Base-by-base conservation (phyloP, 1,284 basidiomycete species). In the Amylostereum areolatum region DNA sequence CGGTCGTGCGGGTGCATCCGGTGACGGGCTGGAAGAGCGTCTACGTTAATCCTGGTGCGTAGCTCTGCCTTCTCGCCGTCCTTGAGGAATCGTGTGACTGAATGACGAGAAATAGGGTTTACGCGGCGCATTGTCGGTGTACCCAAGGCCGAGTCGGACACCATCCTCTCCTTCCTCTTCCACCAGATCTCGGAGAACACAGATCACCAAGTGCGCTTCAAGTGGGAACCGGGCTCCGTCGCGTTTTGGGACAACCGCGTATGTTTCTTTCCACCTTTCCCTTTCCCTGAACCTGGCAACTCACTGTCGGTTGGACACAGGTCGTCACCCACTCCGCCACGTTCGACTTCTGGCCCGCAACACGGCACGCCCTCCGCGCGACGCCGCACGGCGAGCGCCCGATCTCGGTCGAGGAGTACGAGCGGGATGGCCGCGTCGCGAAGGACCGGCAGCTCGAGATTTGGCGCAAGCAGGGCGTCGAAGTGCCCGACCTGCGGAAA, bases 331-430 rank as follows among this genome's bases (percentile, higher is more conserved):
- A 92, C 60, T 80, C 82, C 7, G 89, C 87, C 8, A 88, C 80
- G 4, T 87, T 85, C 58, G 84, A 88, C 65, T 86, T 85, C 66
- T 88, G 78, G 81, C 84, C 85, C 25, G 74, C 78, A 41, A 79
- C 74, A 42, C 78, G 89, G 45, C 89, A 92, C 61, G 89, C 86
- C 6, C 69, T 91, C 42, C 80, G 89, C 45, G 83, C 83, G n/a
- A 92, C 89, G 2, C 89, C 89, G 44, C 86, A 85, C 55, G 90
- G 81, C 27, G 87, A 92, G 65, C 76, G 75, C 50, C 89, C 89
- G 2, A 71, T 74, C 24, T 87, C 83, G 0, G 89, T 91, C n/a
- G 77, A 71, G 37, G 83, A 81, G 42, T 91, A 89, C 61, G 88
- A 91, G 66, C 64, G 64, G 42, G 60, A 72, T 12, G 83, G 84